phyloP scores from a whole-genome alignment of 2,329 filamentous ascomycete species.

The Penicillium sp. region DNA sequence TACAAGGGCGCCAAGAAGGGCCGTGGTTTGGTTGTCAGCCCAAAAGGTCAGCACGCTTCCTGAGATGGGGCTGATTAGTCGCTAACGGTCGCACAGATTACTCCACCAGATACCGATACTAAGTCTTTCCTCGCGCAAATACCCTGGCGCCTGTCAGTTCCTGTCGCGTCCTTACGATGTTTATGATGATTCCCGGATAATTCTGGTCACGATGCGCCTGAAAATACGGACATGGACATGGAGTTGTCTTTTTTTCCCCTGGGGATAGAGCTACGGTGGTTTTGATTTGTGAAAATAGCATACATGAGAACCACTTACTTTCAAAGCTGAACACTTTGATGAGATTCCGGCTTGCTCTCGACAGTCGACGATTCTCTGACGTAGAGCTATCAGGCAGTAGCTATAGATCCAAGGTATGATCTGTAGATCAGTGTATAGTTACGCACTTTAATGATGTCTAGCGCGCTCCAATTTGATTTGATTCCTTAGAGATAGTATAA shows the following conservation, averaged over 20 bases:
- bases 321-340: not conserved
- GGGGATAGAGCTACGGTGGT: not conserved
- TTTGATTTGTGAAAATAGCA: not conserved
- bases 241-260: constrained; percentile 4
- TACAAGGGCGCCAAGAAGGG: constrained; percentile 99
- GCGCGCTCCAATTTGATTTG: too few species aligned
- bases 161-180: constrained; percentile 15
- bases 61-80: not conserved
- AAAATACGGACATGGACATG: constrained; percentile 3
- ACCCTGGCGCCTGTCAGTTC: constrained; percentile 1
- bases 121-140: constrained; percentile 6
- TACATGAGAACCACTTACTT: not conserved
- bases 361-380: not conserved
- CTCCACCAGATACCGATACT: constrained; percentile 71
- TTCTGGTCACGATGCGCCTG: constrained; percentile 2
- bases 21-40: constrained; percentile 90
- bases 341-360: not conserved
- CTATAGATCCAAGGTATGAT: not conserved
- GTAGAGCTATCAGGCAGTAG: not conserved
- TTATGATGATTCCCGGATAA: constrained; percentile 17
- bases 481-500: too few species aligned
- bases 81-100: constrained; percentile 48
- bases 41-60: constrained; percentile 66
- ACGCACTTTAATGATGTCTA: too few species aligned
- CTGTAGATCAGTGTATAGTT: too few species aligned